Evolutionary conservation across 179 eudicot genomes (phyloP).

Genomic region (Beta corolliflora): DNA sequence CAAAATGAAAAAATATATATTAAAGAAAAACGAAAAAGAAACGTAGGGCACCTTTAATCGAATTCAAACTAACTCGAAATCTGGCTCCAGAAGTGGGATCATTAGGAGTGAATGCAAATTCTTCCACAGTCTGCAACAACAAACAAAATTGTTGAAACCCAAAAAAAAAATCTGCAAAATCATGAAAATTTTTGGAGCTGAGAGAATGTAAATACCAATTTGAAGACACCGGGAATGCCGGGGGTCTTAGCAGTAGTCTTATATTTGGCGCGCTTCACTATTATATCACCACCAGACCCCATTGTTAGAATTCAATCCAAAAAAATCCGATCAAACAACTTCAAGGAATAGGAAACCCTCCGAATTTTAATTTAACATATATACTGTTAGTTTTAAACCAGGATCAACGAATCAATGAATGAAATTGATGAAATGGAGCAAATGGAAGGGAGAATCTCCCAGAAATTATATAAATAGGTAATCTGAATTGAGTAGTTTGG

Average conservation of each 20-base stretch:
- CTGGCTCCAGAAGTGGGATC: slow-evolving; percentile 48
- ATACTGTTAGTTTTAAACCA: too few relatives aligned
- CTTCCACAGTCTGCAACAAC: slow-evolving; percentile 58
- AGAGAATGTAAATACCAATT: slow-evolving; percentile 46
- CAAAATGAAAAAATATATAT: too few relatives aligned
- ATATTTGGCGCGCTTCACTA: slow-evolving; percentile 61
- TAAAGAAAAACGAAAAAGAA: background rate
- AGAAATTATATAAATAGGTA: too few relatives aligned
- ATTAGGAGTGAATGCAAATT: slow-evolving; percentile 57
- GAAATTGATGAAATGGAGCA: background rate
- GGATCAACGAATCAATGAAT: too few relatives aligned
- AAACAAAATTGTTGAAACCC: background rate
- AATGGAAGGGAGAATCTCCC: background rate
- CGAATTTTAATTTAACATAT: background rate
- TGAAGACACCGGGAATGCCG: slow-evolving; percentile 66
- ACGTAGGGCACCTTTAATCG: slow-evolving; percentile 54
- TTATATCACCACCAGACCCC: slow-evolving; percentile 21
- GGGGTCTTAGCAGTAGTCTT: slow-evolving; percentile 64
- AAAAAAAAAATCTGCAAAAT: too few relatives aligned
- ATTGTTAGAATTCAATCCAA: slow-evolving; percentile 6
- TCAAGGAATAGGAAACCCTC: background rate
- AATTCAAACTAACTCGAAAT: slow-evolving; percentile 54
- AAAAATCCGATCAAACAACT: background rate
- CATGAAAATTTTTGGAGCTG: background rate
- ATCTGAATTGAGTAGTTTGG: too few relatives aligned